Evolutionary conservation across 257 asterid genomes (phyloP).

Genomic region (Solanum clarkiae): DNA sequence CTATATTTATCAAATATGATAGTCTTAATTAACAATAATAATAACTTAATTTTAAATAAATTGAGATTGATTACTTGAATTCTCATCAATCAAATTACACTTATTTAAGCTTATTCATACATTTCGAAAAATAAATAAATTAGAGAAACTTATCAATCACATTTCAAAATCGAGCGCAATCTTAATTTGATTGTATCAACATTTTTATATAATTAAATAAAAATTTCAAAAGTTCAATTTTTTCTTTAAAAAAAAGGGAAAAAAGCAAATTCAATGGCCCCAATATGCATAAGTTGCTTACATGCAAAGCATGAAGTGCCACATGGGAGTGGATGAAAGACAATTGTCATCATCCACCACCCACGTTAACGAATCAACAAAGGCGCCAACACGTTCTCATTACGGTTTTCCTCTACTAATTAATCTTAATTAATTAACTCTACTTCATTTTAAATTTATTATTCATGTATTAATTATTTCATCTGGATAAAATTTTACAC

Average conservation of each 20-base stretch:
- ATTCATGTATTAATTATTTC: no score
- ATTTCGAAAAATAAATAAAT: background rate
- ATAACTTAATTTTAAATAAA: background rate
- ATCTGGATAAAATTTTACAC: no score
- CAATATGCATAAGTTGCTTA: conserved; percentile 10
- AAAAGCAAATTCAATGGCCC: background rate
- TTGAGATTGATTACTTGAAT: background rate
- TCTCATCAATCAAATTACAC: background rate
- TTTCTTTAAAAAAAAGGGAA: background rate
- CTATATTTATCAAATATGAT: no score
- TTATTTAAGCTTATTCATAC: background rate
- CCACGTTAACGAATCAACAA: conserved; percentile 19
- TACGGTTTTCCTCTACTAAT: background rate
- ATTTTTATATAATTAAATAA: background rate
- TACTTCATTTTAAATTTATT: background rate
- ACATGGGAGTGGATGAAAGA: conserved; percentile 22
- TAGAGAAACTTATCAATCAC: background rate
- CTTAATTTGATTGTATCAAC: background rate
- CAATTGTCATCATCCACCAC: conserved; percentile 24
- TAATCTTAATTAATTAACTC: background rate
- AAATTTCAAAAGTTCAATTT: background rate
- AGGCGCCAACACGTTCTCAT: conserved; percentile 42
- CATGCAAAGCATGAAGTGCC: conserved; percentile 41
- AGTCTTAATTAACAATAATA: fast-evolving
- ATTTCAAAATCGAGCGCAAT: background rate